A percentile compares a stretch with the other conserved stretches of the same genome.
Evolutionary conservation across 768 basidiomycete genomes (phyloP).

Genomic region (Lentinula sp.): DNA sequence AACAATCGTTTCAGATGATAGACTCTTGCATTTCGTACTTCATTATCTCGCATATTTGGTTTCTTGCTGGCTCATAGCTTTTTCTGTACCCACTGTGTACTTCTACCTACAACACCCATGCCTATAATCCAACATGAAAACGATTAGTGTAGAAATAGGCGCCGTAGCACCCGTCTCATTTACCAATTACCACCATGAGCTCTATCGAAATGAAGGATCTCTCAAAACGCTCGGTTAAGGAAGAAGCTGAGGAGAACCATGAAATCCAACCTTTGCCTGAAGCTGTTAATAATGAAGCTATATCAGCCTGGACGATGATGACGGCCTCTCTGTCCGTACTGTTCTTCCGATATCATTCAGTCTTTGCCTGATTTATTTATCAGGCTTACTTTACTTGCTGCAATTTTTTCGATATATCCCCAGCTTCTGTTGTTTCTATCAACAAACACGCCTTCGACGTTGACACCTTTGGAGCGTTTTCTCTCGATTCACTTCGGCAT

Average conservation of each 20-base stretch:
- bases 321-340: slow-evolving; percentile 25
- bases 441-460: slow-evolving; percentile 30
- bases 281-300: slow-evolving; percentile 18
- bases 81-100: not conserved
- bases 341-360: not conserved
- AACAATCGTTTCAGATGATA: slow-evolving; percentile 16
- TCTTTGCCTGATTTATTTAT: not conserved
- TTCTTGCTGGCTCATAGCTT: slow-evolving; percentile 7
- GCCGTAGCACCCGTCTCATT: not conserved
- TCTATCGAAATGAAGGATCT: slow-evolving; percentile 34
- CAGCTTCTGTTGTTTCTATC: slow-evolving; percentile 65
- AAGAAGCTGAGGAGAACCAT: slow-evolving; percentile 5
- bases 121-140: not conserved
- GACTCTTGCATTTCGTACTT: slow-evolving; percentile 5
- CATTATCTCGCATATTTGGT: slow-evolving; percentile 12
- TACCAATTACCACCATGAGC: slow-evolving; percentile 19
- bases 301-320: slow-evolving; percentile 32
- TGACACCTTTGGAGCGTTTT: slow-evolving; percentile 67
- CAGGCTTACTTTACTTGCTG: slow-evolving; percentile 29
- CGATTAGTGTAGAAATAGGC: not conserved
- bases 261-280: slow-evolving; percentile 6
- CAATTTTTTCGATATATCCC: slow-evolving; percentile 47
- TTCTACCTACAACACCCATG: not conserved
- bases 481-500: slow-evolving; percentile 65
- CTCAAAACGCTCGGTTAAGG: slow-evolving; percentile 9